Base-by-base conservation (phyloP, 495 filamentous ascomycete genomes). In the Annulohypoxylon bovei region DNA sequence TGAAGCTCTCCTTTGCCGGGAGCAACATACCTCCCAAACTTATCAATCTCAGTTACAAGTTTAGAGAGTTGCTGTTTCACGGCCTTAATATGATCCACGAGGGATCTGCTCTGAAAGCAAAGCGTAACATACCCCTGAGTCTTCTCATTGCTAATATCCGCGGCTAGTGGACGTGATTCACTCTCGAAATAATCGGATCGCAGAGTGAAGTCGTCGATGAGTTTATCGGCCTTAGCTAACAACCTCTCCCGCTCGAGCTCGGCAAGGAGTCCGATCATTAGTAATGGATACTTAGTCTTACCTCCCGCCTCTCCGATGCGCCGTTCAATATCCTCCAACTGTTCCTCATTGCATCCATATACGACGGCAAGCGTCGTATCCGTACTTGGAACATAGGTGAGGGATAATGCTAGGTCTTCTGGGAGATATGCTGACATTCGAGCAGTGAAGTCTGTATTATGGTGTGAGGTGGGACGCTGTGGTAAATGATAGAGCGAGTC, bases 11-110 rank as follows among this genome's bases (percentile, higher is more conserved):
- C 35, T 20, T 55, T 56, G 12, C 33, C 47, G 2, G 35, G 56
- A 6, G 53, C 8, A 30, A 65, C 28, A 33, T 65, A 40, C 8
- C 39, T 12, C 7, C 40, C 55, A 14, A 73, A 70, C 23, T 58
- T 56, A 22, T 73, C 70, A 30, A 68, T 53, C 56, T 66, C 65
- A 9, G 1, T n/a, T 3, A 59, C 6, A 27, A 73, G 40, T 23
- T 69, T 73, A 1, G 40, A 32, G 4, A 57, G n/a, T 37, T 73
- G 66, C 25, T 67, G 25, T 46, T 62, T 70, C 12, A 73, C 70
- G 1, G 66, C 60, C 6, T 35, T 39, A 30, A 73, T 69, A 11
- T 73, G 46, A 18, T 73, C 62, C 27, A 56, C 18, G 7, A 70
- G 47, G 6, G 3, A 66, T 35, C 57, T 61, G 9, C 66, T 70